A percentile compares a stretch with the other conserved stretches of the same genome.
phyloP scores from a whole-genome alignment of 495 filamentous ascomycete genomes.

The Cairneyella variabilis region DNA sequence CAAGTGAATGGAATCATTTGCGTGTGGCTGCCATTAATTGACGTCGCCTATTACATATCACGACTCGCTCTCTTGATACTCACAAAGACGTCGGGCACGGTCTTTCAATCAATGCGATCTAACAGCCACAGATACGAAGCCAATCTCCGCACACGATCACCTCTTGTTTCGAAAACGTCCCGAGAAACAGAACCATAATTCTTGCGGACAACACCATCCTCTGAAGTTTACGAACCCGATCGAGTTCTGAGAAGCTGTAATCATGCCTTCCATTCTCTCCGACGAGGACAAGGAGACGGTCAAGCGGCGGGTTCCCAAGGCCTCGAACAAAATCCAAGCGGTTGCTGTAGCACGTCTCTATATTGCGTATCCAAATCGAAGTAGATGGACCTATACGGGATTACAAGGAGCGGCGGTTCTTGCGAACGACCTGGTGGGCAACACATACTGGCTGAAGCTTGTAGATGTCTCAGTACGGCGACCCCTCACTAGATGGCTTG shows the following conservation, averaged over 20 bases:
- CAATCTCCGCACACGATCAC: slow-evolving; percentile 25
- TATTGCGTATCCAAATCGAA: slow-evolving; percentile 81
- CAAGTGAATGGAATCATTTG: slow-evolving; percentile 3
- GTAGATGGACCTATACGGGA: slow-evolving; percentile 91
- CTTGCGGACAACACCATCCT: neutral
- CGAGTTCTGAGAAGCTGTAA: slow-evolving; percentile 21
- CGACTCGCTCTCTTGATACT: neutral
- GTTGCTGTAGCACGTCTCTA: slow-evolving; percentile 93
- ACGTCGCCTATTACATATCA: neutral
- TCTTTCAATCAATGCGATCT: slow-evolving; percentile 26
- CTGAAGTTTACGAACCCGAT: neutral
- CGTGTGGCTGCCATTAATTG: neutral
- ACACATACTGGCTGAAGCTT: slow-evolving; percentile 95
- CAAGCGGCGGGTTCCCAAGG: slow-evolving; percentile 84
- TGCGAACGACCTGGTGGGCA: slow-evolving; percentile 88
- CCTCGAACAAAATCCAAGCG: slow-evolving; percentile 91
- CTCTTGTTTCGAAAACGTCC: slow-evolving; percentile 15
- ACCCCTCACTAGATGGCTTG: slow-evolving; percentile 2
- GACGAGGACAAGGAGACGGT: slow-evolving; percentile 93
- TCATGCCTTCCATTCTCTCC: slow-evolving; percentile 82
- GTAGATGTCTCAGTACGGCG: slow-evolving; percentile 87
- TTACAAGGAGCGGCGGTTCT: slow-evolving; percentile 91
- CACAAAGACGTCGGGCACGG: neutral
- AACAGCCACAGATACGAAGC: slow-evolving; percentile 16
- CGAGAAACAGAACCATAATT: slow-evolving; percentile 14